Percentiles rank a stretch among this genome's conserved stretches.
Conservation (phyloP, 2,329 filamentous ascomycete species). For the Penicillium sp. region DNA sequence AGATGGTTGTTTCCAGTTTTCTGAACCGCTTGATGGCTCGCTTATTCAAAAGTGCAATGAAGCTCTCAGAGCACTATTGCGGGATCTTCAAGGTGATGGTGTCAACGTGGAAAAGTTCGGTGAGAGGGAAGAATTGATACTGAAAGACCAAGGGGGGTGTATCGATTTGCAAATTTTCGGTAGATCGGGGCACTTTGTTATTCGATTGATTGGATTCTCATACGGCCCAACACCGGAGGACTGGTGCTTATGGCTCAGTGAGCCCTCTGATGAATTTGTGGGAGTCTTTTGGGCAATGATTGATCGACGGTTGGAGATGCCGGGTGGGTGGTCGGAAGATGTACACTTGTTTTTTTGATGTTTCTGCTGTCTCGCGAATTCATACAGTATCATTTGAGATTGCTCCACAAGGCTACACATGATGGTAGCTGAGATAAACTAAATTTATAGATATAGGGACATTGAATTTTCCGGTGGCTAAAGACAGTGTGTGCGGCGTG, state of each 20-base stretch:
- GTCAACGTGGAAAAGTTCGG: not conserved
- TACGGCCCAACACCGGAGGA: not conserved
- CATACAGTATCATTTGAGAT: too few relatives aligned
- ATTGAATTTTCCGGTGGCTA: too few relatives aligned
- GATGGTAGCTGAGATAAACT: too few relatives aligned
- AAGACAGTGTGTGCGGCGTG: too few relatives aligned
- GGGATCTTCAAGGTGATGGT: not conserved
- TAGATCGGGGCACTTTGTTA: not conserved
- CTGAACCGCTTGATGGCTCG: not conserved
- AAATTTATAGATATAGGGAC: too few relatives aligned
- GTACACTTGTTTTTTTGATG: not conserved
- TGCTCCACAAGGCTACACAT: too few relatives aligned
- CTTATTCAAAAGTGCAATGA: not conserved
- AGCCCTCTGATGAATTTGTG: not conserved
- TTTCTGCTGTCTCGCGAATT: too few relatives aligned
- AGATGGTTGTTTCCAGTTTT: not conserved
- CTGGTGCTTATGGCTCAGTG: not conserved
- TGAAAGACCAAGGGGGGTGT: not conserved
- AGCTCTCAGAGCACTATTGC: not conserved
- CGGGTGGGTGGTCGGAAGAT: not conserved
- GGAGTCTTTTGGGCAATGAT: slow-evolving; percentile 4
- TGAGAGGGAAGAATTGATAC: not conserved
- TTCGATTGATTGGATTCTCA: not conserved
- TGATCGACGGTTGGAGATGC: slow-evolving; percentile 2
- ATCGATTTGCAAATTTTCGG: too few relatives aligned